Evolutionary conservation across 768 basidiomycete species (phyloP).

Genomic region (Lyophyllum decastes): DNA sequence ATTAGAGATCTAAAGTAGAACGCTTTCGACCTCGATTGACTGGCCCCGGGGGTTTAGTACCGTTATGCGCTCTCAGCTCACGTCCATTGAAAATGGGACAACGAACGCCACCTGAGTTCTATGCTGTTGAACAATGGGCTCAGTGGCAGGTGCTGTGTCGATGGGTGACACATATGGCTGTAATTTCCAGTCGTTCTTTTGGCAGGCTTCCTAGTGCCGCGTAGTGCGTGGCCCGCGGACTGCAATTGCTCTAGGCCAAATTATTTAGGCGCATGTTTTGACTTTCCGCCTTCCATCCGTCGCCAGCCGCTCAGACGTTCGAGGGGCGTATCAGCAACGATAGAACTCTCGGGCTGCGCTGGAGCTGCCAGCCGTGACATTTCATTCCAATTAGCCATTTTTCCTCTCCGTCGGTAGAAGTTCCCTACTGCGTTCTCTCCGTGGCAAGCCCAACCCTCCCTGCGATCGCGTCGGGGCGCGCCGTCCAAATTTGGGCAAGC

Average conservation of each 20-base stretch:
- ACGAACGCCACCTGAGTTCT: constrained; percentile 9
- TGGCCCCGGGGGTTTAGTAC: neutral
- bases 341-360: neutral
- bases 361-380: neutral
- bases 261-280: neutral
- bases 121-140: neutral
- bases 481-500: neutral
- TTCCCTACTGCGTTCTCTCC: neutral
- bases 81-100: neutral
- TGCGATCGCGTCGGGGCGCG: neutral
- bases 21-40: neutral
- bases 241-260: neutral
- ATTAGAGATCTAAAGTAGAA: neutral
- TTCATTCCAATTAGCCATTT: neutral
- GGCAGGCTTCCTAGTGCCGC: neutral
- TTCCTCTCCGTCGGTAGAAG: neutral
- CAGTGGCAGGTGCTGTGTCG: neutral
- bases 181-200: neutral
- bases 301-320: neutral
- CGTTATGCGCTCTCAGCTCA: neutral
- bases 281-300: neutral
- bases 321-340: constrained; percentile 3
- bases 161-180: neutral
- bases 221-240: constrained; percentile 4
- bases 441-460: neutral